These are phyloP conservation scores for Cercophora newfieldiana DNA, from an alignment of 495 filamentous ascomycete genomes.

Conservation along the genomic window DNA sequence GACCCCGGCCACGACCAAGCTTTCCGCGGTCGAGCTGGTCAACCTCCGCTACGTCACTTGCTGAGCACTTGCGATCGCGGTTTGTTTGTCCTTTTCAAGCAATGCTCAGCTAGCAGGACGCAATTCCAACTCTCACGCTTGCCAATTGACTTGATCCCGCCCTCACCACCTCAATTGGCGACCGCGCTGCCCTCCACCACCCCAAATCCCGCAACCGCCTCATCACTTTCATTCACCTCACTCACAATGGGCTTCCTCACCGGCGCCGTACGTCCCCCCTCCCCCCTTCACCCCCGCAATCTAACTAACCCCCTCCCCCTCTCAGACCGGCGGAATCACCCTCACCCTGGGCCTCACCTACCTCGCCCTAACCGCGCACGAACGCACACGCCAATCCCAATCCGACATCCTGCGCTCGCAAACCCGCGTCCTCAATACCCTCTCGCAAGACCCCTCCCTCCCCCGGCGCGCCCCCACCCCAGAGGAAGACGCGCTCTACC, in stretches of 20 bases:
- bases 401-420: conserved; percentile 70
- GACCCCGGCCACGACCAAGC: not conserved
- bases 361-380: conserved; percentile 73
- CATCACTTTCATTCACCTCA: conserved; percentile 3
- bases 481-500: conserved; percentile 36
- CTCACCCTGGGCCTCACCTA: conserved; percentile 82
- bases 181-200: not conserved
- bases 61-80: not conserved
- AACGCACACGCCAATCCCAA: conserved; percentile 68
- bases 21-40: not conserved
- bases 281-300: conserved; percentile 12
- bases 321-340: conserved; percentile 77
- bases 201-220: not conserved
- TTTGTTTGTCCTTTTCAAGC: not conserved
- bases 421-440: conserved; percentile 58
- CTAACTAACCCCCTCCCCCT: conserved; percentile 23
- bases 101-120: not conserved
- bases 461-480: conserved; percentile 40
- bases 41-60: conserved; percentile 5
- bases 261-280: conserved; percentile 68
- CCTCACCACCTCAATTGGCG: not conserved
- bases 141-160: not conserved
- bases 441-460: conserved; percentile 33
- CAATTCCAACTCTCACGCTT: not conserved
- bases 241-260: conserved; percentile 47